These are phyloP conservation scores for Agaricus subrufescens DNA, from an alignment of 768 basidiomycete species.

Conservation along the genomic window DNA sequence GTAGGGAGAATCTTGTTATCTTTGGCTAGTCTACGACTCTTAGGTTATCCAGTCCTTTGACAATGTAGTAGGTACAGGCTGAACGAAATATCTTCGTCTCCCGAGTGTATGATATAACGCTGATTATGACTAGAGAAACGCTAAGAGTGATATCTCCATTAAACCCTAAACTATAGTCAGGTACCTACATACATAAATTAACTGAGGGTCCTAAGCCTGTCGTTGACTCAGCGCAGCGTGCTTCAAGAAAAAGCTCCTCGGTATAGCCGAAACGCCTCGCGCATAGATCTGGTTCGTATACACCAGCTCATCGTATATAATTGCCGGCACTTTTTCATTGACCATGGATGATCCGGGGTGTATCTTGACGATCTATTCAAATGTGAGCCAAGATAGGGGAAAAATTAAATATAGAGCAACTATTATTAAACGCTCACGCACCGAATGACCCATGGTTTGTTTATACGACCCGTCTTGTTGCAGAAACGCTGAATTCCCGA, in stretches of 20 bases:
- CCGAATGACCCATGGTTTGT: slow-evolving; percentile 67
- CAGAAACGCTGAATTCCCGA: slow-evolving; percentile 78
- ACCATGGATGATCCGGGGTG: slow-evolving; percentile 84
- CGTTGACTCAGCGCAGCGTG: slow-evolving; percentile 29
- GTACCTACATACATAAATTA: background rate
- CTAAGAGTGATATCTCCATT: no score
- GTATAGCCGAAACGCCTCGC: slow-evolving; percentile 82
- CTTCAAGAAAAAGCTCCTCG: slow-evolving; percentile 42
- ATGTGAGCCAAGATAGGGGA: background rate
- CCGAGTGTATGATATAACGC: no score
- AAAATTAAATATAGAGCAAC: background rate
- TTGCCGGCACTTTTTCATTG: slow-evolving; percentile 79
- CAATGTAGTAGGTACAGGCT: no score
- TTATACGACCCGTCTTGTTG: slow-evolving; percentile 88
- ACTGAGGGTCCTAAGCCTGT: slow-evolving; percentile 16
- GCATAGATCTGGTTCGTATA: slow-evolving; percentile 86
- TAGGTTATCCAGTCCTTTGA: no score
- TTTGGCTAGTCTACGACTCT: no score
- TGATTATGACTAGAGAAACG: no score
- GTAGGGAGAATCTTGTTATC: no score
- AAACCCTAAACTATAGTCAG: background rate
- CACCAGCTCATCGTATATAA: slow-evolving; percentile 92
- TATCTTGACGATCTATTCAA: slow-evolving; percentile 67
- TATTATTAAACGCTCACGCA: slow-evolving; percentile 22
- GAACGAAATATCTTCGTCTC: no score